Evolutionary conservation across 257 asterid genomes (phyloP), one percentile per base, ranked within the genome.

Genomic region (Knoxia roxburghii): DNA sequence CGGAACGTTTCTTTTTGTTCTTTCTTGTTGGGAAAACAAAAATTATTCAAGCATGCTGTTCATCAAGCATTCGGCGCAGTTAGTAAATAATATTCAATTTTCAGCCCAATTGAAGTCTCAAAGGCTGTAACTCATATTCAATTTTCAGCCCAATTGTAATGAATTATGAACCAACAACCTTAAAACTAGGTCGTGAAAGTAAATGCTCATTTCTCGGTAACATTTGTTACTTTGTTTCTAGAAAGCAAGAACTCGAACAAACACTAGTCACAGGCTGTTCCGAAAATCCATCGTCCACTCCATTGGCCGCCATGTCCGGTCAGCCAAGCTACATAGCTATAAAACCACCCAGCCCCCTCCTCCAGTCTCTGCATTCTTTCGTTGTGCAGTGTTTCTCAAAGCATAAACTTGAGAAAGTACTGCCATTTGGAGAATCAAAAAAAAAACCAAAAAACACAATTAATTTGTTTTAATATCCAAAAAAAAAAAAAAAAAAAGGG

Each of bases 401-500:
- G 18, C 21, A 7, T 24, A 27, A 64, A 56, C 6, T 33, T 78
- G 83, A 78, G 81, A 84, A n/a, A 77, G 24, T 71, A 52, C 88
- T 83, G 86, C 87, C 79, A 72, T 70, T 27, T 45, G 29, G 68
- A 79, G 85, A 80, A 83, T 87, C 86, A 67, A 40, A 1, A 18
- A 30, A 61, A 57, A 18, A 48, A 39, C 37, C 39, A 51, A 29
- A 66, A 50, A 23, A 54, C 8, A 39, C 57, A 40, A 43, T 11
- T n/a, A 30, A 45, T 29, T 63, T 5, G 12, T 51, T 35, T 2
- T n/a, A n/a, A n/a, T n/a, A n/a, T n/a, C n/a, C 0, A 27, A 35
- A n/a, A 23, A 20, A 32, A 70, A n/a, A 7, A 13, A 15, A 2
- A 20, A 62, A 3, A 14, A 32, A 1, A 0, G 12, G 6, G 13